A percentile compares a stretch with the other conserved stretches of the same genome.
Evolutionary conservation across 345 rosid genomes (phyloP).

Genomic region (Lumnitzera racemosa): DNA sequence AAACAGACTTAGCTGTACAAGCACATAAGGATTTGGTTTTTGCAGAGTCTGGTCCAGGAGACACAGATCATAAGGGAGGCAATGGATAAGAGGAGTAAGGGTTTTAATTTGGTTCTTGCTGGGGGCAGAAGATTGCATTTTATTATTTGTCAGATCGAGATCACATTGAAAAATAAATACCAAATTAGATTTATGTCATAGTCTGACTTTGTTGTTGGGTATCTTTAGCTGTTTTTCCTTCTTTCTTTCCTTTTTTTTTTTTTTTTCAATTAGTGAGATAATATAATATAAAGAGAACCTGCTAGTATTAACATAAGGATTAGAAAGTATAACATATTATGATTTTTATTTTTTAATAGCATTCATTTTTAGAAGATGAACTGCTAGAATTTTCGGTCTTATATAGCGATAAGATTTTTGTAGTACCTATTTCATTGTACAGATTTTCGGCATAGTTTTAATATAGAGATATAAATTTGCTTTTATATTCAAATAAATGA

Average conservation of each 20-base stretch:
- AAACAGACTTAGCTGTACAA: constrained; percentile 44
- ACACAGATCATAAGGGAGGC: constrained; percentile 24
- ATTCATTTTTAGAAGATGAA: no score
- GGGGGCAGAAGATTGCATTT: constrained; percentile 37
- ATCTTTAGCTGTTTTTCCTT: neutral
- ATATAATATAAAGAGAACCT: no score
- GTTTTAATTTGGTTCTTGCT: neutral
- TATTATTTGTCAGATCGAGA: constrained; percentile 31
- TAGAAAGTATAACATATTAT: no score
- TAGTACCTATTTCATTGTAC: no score
- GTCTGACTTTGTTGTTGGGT: constrained; percentile 34
- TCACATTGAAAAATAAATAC: constrained; percentile 25
- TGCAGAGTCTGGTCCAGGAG: constrained; percentile 31
- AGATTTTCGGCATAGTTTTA: no score
- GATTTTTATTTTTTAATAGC: no score
- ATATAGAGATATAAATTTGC: no score
- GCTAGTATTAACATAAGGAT: no score
- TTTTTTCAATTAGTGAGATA: neutral
- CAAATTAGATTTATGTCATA: neutral
- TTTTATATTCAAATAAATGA: no score
- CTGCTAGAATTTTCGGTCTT: no score
- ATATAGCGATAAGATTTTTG: no score
- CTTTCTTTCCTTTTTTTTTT: constrained; percentile 10
- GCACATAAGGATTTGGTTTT: constrained; percentile 20
- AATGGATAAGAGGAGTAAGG: constrained; percentile 22